Conservation (phyloP, 495 filamentous ascomycete species). For the Evansstolkia leycettana region DNA sequence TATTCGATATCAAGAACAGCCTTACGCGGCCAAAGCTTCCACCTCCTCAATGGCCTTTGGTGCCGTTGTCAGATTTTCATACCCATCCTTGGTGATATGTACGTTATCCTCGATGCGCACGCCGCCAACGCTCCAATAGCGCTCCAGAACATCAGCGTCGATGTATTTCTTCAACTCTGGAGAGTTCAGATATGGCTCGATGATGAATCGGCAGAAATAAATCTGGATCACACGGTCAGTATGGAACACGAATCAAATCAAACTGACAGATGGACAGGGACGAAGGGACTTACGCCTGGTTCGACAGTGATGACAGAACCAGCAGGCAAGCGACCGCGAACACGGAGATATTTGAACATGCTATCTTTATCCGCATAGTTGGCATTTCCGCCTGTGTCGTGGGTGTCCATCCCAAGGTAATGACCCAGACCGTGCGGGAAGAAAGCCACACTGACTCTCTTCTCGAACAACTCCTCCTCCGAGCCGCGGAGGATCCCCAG, state of each 20-base stretch:
- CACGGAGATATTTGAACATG: constrained; percentile 76
- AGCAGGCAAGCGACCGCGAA: constrained; percentile 63
- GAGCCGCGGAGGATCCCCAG: constrained; percentile 64
- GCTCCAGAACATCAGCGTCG: constrained; percentile 56
- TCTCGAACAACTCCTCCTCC: constrained; percentile 57
- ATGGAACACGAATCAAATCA: background rate
- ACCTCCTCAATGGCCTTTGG: constrained; percentile 63
- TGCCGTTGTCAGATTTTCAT: constrained; percentile 68
- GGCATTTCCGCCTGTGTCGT: constrained; percentile 79
- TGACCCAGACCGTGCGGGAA: constrained; percentile 89
- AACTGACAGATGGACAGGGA: background rate
- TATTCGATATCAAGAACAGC: constrained; percentile 4
- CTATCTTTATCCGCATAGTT: constrained; percentile 75
- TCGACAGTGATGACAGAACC: constrained; percentile 82
- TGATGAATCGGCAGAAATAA: constrained; percentile 91
- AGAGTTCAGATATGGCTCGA: constrained; percentile 67
- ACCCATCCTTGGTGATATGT: constrained; percentile 63
- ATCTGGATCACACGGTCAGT: constrained; percentile 35
- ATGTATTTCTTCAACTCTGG: constrained; percentile 60
- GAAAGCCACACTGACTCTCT: constrained; percentile 71
- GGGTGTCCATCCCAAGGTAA: constrained; percentile 89
- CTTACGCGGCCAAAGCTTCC: constrained; percentile 33
- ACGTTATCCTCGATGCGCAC: constrained; percentile 70
- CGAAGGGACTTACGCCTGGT: constrained; percentile 54
- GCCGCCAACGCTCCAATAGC: constrained; percentile 84